Conservation (phyloP, 2,329 filamentous ascomycete genomes). For the Verticillium nubilum region DNA sequence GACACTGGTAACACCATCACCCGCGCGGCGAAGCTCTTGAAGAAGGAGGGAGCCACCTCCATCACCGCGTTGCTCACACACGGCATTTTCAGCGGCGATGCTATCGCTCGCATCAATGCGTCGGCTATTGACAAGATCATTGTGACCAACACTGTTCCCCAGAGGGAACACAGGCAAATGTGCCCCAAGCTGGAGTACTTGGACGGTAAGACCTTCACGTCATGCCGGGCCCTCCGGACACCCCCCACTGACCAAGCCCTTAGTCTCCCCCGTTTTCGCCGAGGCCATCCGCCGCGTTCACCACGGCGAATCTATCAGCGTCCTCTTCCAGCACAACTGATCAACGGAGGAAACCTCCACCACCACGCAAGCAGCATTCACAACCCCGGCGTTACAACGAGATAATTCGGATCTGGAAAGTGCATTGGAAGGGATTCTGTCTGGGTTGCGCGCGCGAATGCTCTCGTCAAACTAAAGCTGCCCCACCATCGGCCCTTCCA, state of each 20-base stretch:
- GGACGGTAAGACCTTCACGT: slow-evolving; percentile 42
- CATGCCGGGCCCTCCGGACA: not conserved
- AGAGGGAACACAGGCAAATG: slow-evolving; percentile 68
- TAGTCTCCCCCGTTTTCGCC: slow-evolving; percentile 78
- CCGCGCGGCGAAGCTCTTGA: slow-evolving; percentile 90
- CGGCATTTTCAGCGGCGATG: slow-evolving; percentile 90
- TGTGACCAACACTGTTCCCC: slow-evolving; percentile 92
- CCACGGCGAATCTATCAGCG: slow-evolving; percentile 95
- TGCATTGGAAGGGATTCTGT: not conserved
- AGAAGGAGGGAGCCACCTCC: slow-evolving; percentile 86
- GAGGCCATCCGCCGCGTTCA: slow-evolving; percentile 95
- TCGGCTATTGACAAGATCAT: slow-evolving; percentile 90
- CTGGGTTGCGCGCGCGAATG: not conserved
- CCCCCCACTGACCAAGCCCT: not conserved
- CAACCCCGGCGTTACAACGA: not conserved
- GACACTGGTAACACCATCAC: slow-evolving; percentile 98
- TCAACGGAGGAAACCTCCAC: not conserved
- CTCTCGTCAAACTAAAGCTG: not conserved
- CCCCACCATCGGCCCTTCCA: not conserved
- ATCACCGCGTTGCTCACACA: slow-evolving; percentile 94
- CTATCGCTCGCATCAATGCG: slow-evolving; percentile 88
- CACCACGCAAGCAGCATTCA: not conserved
- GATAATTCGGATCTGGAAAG: not conserved
- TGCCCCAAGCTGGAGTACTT: slow-evolving; percentile 90
- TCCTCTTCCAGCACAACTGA: slow-evolving; percentile 57